phyloP scores from a whole-genome alignment of 768 basidiomycete species.

The Trametopsis cervina region DNA sequence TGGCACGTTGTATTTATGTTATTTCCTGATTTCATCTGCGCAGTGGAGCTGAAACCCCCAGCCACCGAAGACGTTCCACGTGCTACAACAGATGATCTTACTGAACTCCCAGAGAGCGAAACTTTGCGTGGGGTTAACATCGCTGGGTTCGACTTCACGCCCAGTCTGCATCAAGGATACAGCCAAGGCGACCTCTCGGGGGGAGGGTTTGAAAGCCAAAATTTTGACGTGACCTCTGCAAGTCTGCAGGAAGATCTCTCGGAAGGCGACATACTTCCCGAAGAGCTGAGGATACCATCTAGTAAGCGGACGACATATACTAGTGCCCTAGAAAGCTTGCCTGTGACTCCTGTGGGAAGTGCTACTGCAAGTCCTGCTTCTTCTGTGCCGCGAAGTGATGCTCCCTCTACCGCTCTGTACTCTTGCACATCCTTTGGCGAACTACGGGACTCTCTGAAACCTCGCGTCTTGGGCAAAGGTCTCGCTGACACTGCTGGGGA shows the following conservation, averaged over 20 bases:
- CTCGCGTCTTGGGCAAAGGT: neutral
- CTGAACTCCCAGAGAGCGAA: conserved; percentile 5
- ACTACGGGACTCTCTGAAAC: conserved; percentile 8
- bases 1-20: too few species aligned
- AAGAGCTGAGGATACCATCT: neutral
- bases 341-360: conserved; percentile 4
- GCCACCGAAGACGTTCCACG: neutral
- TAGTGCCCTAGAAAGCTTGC: neutral
- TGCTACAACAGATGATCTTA: neutral
- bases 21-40: too few species aligned
- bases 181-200: neutral
- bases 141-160: conserved; percentile 9
- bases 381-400: conserved; percentile 1
- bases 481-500: neutral
- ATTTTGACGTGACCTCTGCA: too few species aligned
- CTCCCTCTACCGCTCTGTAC: conserved; percentile 10
- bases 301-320: neutral
- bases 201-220: neutral
- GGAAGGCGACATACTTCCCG: too few species aligned
- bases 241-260: too few species aligned
- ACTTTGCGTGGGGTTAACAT: conserved; percentile 10
- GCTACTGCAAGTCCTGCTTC: neutral
- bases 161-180: neutral
- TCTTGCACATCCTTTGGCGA: conserved; percentile 16
- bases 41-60: neutral